Evolutionary conservation across 2,329 filamentous ascomycete species (phyloP).

Genomic region (Neopestalotiopsis sp.): DNA sequence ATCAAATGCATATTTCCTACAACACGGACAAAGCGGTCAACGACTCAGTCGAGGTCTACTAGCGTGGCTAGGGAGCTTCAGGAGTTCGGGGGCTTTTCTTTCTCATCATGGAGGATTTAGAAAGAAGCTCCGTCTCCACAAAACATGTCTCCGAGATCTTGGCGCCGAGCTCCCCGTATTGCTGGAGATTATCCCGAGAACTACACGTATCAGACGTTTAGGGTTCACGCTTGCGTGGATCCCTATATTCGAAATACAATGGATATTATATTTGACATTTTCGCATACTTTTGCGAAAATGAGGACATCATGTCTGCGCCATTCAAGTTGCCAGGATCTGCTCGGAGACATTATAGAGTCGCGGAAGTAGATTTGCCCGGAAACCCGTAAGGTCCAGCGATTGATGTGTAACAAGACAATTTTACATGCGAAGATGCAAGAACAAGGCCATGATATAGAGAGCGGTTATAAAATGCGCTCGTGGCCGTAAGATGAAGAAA

Average conservation of each 20-base stretch:
- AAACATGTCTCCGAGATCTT: neutral
- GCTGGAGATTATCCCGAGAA: neutral
- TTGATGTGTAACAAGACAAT: constrained; percentile 54
- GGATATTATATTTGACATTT: neutral
- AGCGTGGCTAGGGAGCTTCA: neutral
- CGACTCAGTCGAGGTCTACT: neutral
- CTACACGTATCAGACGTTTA: neutral
- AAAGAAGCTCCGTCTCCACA: neutral
- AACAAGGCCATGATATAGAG: too few species aligned
- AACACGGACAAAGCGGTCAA: neutral
- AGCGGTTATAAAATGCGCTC: too few species aligned
- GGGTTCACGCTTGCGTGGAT: neutral
- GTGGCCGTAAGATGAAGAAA: too few species aligned
- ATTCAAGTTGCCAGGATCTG: neutral
- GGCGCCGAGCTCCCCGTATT: neutral
- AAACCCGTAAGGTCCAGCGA: neutral
- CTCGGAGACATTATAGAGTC: neutral
- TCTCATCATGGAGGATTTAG: neutral
- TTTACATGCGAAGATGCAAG: constrained; percentile 32
- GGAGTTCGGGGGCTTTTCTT: neutral
- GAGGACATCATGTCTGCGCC: neutral
- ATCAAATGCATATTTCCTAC: neutral
- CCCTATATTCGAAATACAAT: neutral
- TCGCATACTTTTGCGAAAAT: neutral
- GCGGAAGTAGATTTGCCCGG: neutral